Evolutionary conservation across 108 stramenopile genomes (phyloP).

Genomic region (Discostella stelligeroides): DNA sequence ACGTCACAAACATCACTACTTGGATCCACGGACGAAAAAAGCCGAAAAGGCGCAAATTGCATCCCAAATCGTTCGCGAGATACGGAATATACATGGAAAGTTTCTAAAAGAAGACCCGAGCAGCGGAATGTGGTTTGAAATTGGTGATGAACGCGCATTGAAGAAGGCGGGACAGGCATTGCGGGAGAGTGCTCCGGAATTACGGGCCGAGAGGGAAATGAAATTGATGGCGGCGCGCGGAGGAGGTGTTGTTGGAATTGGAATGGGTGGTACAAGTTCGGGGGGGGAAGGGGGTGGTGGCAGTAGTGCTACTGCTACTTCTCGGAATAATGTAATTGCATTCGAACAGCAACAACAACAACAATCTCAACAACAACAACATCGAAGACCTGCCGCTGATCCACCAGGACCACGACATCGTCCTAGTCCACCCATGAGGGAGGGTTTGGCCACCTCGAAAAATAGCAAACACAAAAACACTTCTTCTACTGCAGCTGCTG

Average conservation of each 20-base stretch:
- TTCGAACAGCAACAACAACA: too few species aligned
- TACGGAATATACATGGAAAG: neutral
- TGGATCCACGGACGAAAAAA: conserved; percentile 7
- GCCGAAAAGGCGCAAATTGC: conserved; percentile 12
- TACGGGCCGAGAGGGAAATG: conserved; percentile 56
- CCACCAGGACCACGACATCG: conserved; percentile 27
- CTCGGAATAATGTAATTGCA: too few species aligned
- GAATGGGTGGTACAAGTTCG: neutral
- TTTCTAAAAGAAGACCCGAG: conserved; percentile 8
- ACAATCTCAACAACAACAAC: too few species aligned
- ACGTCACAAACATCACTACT: conserved; percentile 2
- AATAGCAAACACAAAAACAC: too few species aligned
- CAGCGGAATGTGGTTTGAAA: conserved; percentile 4
- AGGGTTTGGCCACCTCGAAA: conserved; percentile 19
- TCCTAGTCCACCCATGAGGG: conserved; percentile 21
- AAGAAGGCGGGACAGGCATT: conserved; percentile 72
- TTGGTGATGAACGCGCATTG: conserved; percentile 4
- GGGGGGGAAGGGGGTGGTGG: conserved; percentile 1
- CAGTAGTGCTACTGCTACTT: too few species aligned
- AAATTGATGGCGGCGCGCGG: conserved; percentile 37
- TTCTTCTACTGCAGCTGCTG: too few species aligned
- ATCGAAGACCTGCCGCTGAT: conserved; percentile 9
- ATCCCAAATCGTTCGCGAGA: neutral
- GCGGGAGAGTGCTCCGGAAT: conserved; percentile 80
- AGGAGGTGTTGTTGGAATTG: conserved; percentile 13